Evolutionary conservation across 2,329 filamentous ascomycete species (phyloP), one percentile per base, ranked within the genome.

Genomic region (Phoma sp.): DNA sequence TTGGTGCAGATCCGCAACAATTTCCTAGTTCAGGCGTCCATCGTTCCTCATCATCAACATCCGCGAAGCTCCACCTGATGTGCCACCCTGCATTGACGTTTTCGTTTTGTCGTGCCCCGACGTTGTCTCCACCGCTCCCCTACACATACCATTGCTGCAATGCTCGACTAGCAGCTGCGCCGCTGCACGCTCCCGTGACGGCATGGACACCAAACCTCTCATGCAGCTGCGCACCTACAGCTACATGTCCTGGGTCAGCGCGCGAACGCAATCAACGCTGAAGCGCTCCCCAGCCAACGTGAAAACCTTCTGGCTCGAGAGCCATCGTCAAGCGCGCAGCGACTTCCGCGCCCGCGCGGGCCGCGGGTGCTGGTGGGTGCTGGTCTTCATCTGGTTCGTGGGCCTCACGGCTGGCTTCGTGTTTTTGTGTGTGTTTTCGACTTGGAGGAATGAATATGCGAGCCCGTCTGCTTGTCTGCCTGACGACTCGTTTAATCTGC

Each of bases 401-500:
- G 27, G 46, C 2, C 46, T 55, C 1, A 55, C 36, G 1, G 32
- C 29, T 7, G 36, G 35, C 19, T 50, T 46, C n/a, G 21, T 35
- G 5, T 1, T 46, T 1, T 19, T 45, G n/a, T 41, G 40, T 13
- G 36, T 44, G 2, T 50, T 37, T 29, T 43, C 51, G 4, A 21
- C 9, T 3, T 17, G 6, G 9, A 8, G 6, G 15, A 17, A 21
- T 4, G 19, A 39, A 6, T 17, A 29, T 17, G 17, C 6, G 13
- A 5, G 10, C 10, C 32, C n/a, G 6, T 44, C 32, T 2, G 44
- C 58, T 3, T 58, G 55, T 32, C 43, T 53, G 12, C 57, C 58
- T 4, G 58, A 63, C 37, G 57, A 53, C 4, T 40, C 50, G 9
- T 63, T 61, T 22, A 43, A 19, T 9, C 24, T 39, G 10, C 13